Conservation (phyloP, 441 rosid genomes). For the Pelargonium fulgidum region DNA sequence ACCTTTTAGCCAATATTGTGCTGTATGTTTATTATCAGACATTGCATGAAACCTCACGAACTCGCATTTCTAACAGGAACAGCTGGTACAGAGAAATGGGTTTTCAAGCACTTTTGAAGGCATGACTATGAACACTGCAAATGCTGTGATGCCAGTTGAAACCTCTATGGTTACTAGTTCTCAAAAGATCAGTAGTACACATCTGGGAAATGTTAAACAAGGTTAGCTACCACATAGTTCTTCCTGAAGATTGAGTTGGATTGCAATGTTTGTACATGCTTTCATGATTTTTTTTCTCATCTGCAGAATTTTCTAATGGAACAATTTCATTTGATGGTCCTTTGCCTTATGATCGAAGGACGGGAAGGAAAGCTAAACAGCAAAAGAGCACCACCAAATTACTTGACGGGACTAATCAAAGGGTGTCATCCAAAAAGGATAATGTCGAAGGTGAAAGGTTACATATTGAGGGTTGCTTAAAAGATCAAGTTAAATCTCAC, state of each 20-base stretch:
- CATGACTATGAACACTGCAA: slow-evolving; percentile 19
- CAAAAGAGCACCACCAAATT: slow-evolving; percentile 56
- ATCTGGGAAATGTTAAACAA: slow-evolving; percentile 27
- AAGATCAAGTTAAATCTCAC: slow-evolving; percentile 21
- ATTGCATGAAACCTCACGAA: slow-evolving; percentile 13
- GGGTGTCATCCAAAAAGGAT: slow-evolving; percentile 39
- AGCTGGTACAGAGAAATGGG: slow-evolving; percentile 26
- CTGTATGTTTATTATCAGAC: too few species aligned
- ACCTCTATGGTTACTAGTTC: slow-evolving; percentile 17
- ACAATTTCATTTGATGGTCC: slow-evolving; percentile 38
- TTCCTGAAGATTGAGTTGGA: slow-evolving; percentile 3
- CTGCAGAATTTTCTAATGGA: slow-evolving; percentile 41
- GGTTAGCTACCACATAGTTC: slow-evolving; percentile 28
- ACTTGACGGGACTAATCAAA: slow-evolving; percentile 43
- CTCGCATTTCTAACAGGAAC: slow-evolving; percentile 27
- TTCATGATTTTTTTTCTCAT: slow-evolving; percentile 10
- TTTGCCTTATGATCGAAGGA: slow-evolving; percentile 41
- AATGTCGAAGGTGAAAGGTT: slow-evolving; percentile 34
- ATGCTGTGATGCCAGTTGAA: slow-evolving; percentile 18
- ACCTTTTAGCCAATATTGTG: too few species aligned
- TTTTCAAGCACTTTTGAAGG: slow-evolving; percentile 26
- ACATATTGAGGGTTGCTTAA: slow-evolving; percentile 15
- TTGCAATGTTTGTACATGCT: slow-evolving; percentile 11
- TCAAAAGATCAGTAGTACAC: slow-evolving; percentile 15
- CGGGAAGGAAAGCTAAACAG: slow-evolving; percentile 73